Evolutionary conservation across 2,329 filamentous ascomycete genomes (phyloP).

Genomic region (Monilinia aucupariae): DNA sequence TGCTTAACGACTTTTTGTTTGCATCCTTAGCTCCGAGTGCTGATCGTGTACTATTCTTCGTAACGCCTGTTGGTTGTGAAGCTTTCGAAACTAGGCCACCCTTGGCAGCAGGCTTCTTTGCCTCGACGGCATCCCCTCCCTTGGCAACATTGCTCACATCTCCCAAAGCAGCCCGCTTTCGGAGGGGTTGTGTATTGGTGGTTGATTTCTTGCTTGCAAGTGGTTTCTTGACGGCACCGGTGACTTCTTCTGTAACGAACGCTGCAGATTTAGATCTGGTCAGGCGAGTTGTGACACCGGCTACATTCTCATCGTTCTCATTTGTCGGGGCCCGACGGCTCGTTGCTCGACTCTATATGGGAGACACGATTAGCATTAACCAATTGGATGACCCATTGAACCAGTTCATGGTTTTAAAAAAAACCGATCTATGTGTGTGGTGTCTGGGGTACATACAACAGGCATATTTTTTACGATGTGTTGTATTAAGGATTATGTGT

Average conservation of each 20-base stretch:
- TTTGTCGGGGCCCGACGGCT: constrained; percentile 74
- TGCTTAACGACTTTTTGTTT: constrained; percentile 62
- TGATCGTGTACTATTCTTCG: constrained; percentile 61
- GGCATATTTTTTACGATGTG: constrained; percentile 41
- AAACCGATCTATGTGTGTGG: constrained; percentile 10
- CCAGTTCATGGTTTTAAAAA: background rate
- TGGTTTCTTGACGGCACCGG: constrained; percentile 51
- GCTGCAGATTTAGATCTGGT: constrained; percentile 89
- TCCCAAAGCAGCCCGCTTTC: constrained; percentile 79
- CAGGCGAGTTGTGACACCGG: constrained; percentile 64
- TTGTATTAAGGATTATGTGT: constrained; percentile 35
- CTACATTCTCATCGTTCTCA: constrained; percentile 89
- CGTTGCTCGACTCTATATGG: constrained; percentile 55
- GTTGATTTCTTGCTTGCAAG: constrained; percentile 66
- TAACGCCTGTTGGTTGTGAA: constrained; percentile 72
- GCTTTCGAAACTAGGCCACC: constrained; percentile 71
- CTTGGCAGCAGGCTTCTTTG: constrained; percentile 70
- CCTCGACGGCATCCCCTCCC: constrained; percentile 56
- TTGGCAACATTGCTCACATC: constrained; percentile 96
- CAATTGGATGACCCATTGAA: constrained; percentile 7
- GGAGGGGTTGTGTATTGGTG: constrained; percentile 46
- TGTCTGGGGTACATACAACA: constrained; percentile 45
- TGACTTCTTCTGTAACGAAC: constrained; percentile 52
- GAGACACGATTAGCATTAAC: constrained; percentile 36
- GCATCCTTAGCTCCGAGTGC: constrained; percentile 60